Base-by-base conservation (phyloP, 495 filamentous ascomycete species). In the Chaetomium cochliodes region DNA sequence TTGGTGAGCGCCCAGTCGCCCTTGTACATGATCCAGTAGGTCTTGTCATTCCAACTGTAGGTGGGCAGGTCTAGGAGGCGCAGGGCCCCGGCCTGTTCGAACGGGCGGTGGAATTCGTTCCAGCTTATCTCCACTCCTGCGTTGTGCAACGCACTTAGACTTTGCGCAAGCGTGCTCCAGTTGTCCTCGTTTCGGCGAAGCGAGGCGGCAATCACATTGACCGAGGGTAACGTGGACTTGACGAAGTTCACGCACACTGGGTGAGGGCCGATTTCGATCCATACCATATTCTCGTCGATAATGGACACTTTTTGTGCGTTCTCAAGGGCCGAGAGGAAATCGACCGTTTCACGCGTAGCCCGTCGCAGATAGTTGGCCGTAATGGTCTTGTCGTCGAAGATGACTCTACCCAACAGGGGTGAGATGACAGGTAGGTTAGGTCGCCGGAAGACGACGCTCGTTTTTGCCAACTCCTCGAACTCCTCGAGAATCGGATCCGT, bases 11-110 rank as follows among this genome's bases (percentile, higher is more conserved):
- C 86, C 80, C 77, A 85, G 78, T 79, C 90, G 61, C 89, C 86
- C 18, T 80, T 81, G 73, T 93, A 93, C 16, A 87, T 80, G 25
- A 93, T 84, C 92, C 92, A 94, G 74, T 92, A 92, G 66, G 89
- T 87, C 80, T 93, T 93, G 42, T 87, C 76, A 63, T 94, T 90
- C 78, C 87, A 96, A 12, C 82, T 85, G 70, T 96, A 96, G 2
- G 84, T 75, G 22, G 92, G 92, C 2, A 94, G 82, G 18, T 84
- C 77, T 2, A 94, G 75, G 12, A 92, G 81, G 28, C 84, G 80
- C 46, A 86, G 84, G 22, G 78, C 82, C 6, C 77, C 63, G n/a
- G n/a, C n/a, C n/a, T n/a, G n/a, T 54, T 74, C 75, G 70, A 91
- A 93, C 71, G 90, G 87, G 20, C 84, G 81, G 75, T 93, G 90